Evolutionary conservation across 768 basidiomycete genomes (phyloP), one percentile per base, ranked within the genome.

Genomic region (Auriculariales sp.): DNA sequence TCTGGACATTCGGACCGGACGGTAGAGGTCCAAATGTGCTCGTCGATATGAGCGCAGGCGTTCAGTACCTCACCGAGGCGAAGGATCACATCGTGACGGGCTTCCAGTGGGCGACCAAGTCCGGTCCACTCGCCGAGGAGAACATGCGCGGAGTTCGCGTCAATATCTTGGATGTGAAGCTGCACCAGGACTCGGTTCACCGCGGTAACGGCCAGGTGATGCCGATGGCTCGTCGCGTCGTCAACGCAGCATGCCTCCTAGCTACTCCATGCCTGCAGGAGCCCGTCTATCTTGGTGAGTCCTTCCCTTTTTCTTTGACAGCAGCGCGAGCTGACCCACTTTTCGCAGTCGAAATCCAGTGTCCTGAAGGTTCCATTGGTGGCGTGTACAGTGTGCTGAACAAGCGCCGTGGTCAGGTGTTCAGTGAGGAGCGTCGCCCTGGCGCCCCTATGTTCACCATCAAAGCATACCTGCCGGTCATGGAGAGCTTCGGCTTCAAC

Each of bases 41-140:
- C 54, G 65, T 70, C 56, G 72, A 74, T 58, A 67, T 61, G 54
- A 72, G 71, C 63, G 73, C 73, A 68, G 72, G 68, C 59, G 65
- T 68, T 19, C 71, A 73, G 61, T 72, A 69, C 68, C 63, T 73
- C 52, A 67, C 67, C 67, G 72, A 74, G 62, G 72, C 72, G 66
- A 73, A 72, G 66, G 72, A 74, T 56, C 71, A 71, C 50, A 68
- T 68, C 59, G 71, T 73, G 53, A 70, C 71, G 55, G 72, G 69
- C 47, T 74, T 74, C 72, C 72, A 74, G 61, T 74, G 72, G 72
- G 71, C 71, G 14, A 67, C 71, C 58, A 73, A 71, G 65, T 70
- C 71, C 58, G 66, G 66, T 57, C 70, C 61, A 59, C 62, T 68
- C 54, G 63, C 66, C 52, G 71, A 74, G 56, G 72, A 74, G 65